Evolutionary conservation across 2,329 filamentous ascomycete species (phyloP).

Genomic region (Myriosclerotinia scirpicola): DNA sequence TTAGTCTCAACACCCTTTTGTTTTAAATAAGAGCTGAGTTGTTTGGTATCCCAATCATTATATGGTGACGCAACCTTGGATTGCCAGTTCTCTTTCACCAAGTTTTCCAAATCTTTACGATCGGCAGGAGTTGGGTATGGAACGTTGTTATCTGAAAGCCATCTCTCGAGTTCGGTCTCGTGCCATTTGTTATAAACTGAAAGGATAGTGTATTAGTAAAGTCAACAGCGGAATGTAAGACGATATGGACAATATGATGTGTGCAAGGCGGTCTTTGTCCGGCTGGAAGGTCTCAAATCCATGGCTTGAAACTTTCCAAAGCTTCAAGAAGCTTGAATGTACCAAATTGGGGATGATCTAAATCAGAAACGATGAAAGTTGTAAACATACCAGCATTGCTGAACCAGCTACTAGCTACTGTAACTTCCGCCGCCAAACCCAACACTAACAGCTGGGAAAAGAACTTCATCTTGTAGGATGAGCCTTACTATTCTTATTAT

Average conservation of each 20-base stretch:
- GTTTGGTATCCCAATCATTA: constrained; percentile 70
- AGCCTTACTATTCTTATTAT: background rate
- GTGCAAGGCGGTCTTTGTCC: background rate
- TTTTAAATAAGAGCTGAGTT: constrained; percentile 67
- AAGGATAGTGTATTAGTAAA: constrained; percentile 38
- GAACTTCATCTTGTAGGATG: constrained; percentile 66
- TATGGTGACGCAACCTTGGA: constrained; percentile 72
- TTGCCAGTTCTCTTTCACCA: constrained; percentile 92
- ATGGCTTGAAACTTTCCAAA: constrained; percentile 8
- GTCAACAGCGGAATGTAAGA: background rate
- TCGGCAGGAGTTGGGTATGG: constrained; percentile 88
- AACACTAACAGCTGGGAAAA: constrained; percentile 68
- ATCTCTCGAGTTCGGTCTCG: constrained; percentile 93
- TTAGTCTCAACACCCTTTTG: constrained; percentile 70
- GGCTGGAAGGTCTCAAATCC: background rate
- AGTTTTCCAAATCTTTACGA: constrained; percentile 87
- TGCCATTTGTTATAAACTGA: constrained; percentile 98
- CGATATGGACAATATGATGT: constrained; percentile 7
- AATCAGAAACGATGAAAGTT: background rate
- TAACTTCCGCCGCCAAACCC: constrained; percentile 68
- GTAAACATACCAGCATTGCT: constrained; percentile 71
- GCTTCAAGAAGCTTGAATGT: constrained; percentile 20
- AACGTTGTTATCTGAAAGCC: constrained; percentile 89
- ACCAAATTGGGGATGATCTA: background rate
- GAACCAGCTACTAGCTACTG: constrained; percentile 79